These are phyloP conservation scores for Pholiota microspora DNA, from an alignment of 768 basidiomycete species.

Conservation along the genomic window DNA sequence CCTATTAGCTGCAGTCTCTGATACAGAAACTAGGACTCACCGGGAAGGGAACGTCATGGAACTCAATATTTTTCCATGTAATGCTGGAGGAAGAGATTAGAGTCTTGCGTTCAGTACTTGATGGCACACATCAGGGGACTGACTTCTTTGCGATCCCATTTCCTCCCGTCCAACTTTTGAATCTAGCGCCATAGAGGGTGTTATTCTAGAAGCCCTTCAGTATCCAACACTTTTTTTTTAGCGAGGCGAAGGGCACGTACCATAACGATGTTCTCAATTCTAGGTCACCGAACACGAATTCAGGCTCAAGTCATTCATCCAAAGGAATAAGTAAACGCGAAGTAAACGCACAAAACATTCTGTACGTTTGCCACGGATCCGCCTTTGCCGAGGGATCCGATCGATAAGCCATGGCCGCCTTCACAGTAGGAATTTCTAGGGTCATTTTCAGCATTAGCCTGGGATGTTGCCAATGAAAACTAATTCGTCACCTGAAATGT, in stretches of 20 bases:
- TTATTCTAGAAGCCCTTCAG: constrained; percentile 34
- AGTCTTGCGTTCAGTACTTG: too few relatives aligned
- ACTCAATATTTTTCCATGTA: constrained; percentile 57
- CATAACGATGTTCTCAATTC: constrained; percentile 46
- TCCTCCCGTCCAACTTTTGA: constrained; percentile 68
- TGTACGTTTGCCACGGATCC: constrained; percentile 54
- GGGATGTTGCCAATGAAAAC: background rate
- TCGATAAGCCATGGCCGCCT: constrained; percentile 58
- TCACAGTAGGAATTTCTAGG: constrained; percentile 50
- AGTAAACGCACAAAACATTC: constrained; percentile 53
- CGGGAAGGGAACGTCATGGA: constrained; percentile 53
- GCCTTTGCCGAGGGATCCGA: constrained; percentile 47
- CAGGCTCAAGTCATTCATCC: too few relatives aligned
- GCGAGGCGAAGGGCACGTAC: constrained; percentile 19
- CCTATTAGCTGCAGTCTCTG: too few relatives aligned
- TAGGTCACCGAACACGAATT: constrained; percentile 13
- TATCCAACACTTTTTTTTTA: background rate
- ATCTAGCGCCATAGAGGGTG: constrained; percentile 56
- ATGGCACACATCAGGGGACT: constrained; percentile 12
- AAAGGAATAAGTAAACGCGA: too few relatives aligned
- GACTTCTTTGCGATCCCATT: constrained; percentile 58
- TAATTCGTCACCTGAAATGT: constrained; percentile 36
- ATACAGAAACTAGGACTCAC: too few relatives aligned
- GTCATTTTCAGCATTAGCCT: background rate
- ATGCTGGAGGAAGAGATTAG: constrained; percentile 31